Evolutionary conservation across 495 filamentous ascomycete species (phyloP), one percentile per base, ranked within the genome.

Genomic region (Echria macrotheca): DNA sequence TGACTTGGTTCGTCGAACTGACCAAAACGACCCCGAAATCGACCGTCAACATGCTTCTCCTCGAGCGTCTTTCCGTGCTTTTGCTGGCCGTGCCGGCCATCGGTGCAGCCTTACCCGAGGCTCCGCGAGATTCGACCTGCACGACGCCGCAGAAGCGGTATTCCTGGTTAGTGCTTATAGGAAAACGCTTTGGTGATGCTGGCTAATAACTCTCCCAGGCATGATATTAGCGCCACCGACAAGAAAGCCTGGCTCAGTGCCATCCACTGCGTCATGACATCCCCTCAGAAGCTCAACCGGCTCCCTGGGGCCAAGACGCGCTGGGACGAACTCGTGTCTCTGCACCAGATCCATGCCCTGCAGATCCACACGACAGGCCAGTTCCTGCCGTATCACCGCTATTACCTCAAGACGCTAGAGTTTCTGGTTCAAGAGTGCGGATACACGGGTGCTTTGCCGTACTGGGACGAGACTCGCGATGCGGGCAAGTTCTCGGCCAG

Each of bases 361-460:
- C 36, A 31, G 8, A 52, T 32, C 29, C 49, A 52, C 31, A 18
- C 15, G n/a, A 29, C 32, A 2, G 60, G 60, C n/a, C 55, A 52
- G 10, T 76, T 77, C 53, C 53, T 76, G 9, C 68, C 69, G 11
- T 78, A 73, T 65, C 75, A 79, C 54, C 61, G 75, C 37, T 72
- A 72, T 44, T 70, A 72, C 73, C 73, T 35, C 75, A 75, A 52
- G 19, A 22, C 4, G 60, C 63, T 8, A 49, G n/a, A n/a, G n/a
- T n/a, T n/a, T n/a, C n/a, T 78, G 26, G 51, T 60, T 35, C 55
- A 66, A 3, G 66, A 69, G 44, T 78, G 75, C 47, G 59, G 61
- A 19, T 78, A 71, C 53, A 54, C 36, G 11, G 71, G 72, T 4
- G 59, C 61, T 3, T 22, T 24, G 39, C 39, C 39, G 39, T 76